Evolutionary conservation across 75 land plant species (phyloP).

Genomic region (Pinus tabuliformis): DNA sequence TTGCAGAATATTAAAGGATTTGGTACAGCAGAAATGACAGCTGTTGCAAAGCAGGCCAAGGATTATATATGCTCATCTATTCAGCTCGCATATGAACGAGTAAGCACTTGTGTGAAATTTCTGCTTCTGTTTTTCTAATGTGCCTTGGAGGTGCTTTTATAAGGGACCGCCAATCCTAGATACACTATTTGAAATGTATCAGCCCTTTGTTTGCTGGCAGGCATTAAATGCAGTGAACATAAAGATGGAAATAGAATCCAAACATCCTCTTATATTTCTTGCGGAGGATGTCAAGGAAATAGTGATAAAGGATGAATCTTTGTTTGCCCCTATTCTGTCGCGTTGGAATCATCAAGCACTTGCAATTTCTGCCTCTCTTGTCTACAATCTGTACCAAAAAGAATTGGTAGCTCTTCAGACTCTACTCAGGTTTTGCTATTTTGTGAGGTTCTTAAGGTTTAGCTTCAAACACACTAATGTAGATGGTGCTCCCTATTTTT

Average conservation of each 20-base stretch:
- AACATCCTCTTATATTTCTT: not conserved
- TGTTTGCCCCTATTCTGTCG: not conserved
- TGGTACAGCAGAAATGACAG: conserved; percentile 29
- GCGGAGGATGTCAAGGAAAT: not conserved
- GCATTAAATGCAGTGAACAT: not conserved
- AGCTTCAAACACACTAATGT: too few relatives aligned
- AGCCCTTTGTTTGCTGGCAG: not conserved
- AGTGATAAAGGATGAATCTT: not conserved
- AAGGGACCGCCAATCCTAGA: too few relatives aligned
- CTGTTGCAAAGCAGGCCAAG: conserved; percentile 40
- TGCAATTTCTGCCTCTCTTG: not conserved
- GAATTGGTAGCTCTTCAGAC: not conserved
- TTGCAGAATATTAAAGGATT: not conserved
- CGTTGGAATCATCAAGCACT: conserved; percentile 6
- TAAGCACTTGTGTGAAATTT: too few relatives aligned
- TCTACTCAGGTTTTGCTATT: too few relatives aligned
- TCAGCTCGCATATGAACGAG: conserved; percentile 23
- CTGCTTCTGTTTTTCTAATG: too few relatives aligned
- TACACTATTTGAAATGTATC: too few relatives aligned
- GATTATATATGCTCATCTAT: conserved; percentile 36
- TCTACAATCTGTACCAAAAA: not conserved
- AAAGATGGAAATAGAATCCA: not conserved
- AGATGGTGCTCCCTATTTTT: too few relatives aligned
- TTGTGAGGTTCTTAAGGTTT: too few relatives aligned
- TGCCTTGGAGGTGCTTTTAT: too few relatives aligned